Percentiles rank a stretch among this genome's conserved stretches.
Evolutionary conservation across 1,284 basidiomycete genomes (phyloP).

Genomic region (Mycosarcoma maydis): DNA sequence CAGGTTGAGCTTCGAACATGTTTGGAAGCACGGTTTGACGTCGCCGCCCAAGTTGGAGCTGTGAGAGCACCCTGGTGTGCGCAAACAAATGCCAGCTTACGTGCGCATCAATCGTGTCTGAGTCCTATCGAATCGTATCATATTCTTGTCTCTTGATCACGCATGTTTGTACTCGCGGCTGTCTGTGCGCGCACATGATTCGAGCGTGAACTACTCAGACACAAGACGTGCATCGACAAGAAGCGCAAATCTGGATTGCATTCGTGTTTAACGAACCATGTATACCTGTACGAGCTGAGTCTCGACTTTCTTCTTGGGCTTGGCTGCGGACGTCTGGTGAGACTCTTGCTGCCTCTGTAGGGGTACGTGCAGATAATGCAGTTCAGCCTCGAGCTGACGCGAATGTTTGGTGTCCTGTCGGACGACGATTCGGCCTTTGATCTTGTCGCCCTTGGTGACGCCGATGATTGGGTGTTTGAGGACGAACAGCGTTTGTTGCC

Average conservation of each 20-base stretch:
- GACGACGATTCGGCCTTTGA: constrained; percentile 83
- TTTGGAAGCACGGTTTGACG: constrained; percentile 19
- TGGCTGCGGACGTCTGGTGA: neutral
- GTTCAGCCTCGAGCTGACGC: constrained; percentile 89
- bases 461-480: constrained; percentile 78
- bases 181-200: no score
- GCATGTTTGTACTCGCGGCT: no score
- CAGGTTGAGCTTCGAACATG: constrained; percentile 8
- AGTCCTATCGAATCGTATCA: no score
- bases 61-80: no score
- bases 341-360: neutral
- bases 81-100: no score
- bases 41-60: constrained; percentile 17
- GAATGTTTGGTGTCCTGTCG: constrained; percentile 83
- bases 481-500: constrained; percentile 95
- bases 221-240: no score
- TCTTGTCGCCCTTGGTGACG: constrained; percentile 79
- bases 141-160: no score
- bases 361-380: constrained; percentile 74
- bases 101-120: no score
- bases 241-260: no score
- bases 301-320: constrained; percentile 23
- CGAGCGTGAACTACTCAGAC: no score
- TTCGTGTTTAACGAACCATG: constrained; percentile 72
- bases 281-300: constrained; percentile 76